phyloP scores from a whole-genome alignment of 768 basidiomycete genomes.

The Termitomyces sp. region DNA sequence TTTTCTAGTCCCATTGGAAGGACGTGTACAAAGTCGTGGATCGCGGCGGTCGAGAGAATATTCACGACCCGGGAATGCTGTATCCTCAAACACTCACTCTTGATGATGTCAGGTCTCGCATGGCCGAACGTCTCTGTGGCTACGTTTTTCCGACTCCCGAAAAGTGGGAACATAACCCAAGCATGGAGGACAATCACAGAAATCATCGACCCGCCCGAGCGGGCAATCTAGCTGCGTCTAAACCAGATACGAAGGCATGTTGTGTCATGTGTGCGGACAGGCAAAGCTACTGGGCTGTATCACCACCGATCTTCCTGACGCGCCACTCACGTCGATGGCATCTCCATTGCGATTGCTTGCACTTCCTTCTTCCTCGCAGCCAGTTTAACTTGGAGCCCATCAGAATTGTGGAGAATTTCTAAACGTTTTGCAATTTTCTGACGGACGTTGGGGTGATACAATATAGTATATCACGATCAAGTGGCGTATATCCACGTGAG shows the following conservation, averaged over 20 bases:
- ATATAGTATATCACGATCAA: neutral
- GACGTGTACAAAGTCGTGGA: slow-evolving; percentile 8
- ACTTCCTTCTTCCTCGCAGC: slow-evolving; percentile 8
- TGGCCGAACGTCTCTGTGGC: slow-evolving; percentile 6
- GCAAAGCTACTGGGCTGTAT: slow-evolving; percentile 12
- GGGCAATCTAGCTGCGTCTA: neutral
- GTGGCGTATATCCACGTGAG: neutral
- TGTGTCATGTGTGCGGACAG: slow-evolving; percentile 8
- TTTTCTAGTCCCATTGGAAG: slow-evolving; percentile 4
- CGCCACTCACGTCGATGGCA: slow-evolving; percentile 12
- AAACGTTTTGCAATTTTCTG: neutral
- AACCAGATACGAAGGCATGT: neutral
- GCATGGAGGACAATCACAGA: neutral
- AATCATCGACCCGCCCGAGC: neutral
- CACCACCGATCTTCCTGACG: slow-evolving; percentile 10
- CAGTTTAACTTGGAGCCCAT: slow-evolving; percentile 10
- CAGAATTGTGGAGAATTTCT: neutral
- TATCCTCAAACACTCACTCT: slow-evolving; percentile 8
- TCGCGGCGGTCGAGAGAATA: slow-evolving; percentile 3
- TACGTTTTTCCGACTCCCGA: slow-evolving; percentile 8
- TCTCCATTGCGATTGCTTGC: slow-evolving; percentile 11
- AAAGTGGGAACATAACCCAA: neutral
- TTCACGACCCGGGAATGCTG: slow-evolving; percentile 5
- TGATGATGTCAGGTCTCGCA: slow-evolving; percentile 10
- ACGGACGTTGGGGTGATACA: neutral